Conservation (phyloP, 352 stramenopile genomes). For the Globisporangium polare region DNA sequence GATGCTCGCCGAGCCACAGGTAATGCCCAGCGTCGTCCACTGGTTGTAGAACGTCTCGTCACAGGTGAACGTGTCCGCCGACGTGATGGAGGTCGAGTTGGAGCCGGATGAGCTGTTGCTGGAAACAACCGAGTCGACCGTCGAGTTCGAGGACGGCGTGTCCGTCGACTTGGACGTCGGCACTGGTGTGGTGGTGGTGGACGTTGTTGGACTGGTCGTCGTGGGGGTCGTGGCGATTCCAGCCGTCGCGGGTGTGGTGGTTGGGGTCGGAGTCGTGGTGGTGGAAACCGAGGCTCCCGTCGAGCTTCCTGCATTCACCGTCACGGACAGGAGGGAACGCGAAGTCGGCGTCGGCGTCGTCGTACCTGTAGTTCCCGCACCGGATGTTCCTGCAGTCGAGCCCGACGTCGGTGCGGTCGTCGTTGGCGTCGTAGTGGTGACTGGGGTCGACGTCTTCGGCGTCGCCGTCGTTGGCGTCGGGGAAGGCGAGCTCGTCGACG, state of each 20-base stretch:
- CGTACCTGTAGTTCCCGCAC: not conserved
- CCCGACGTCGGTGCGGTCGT: slow-evolving; percentile 7
- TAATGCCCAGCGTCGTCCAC: slow-evolving; percentile 68
- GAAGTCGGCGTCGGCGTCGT: slow-evolving; percentile 5
- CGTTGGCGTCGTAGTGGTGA: not conserved
- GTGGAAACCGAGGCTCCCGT: not conserved
- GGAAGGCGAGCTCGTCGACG: not conserved
- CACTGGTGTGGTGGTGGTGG: not conserved
- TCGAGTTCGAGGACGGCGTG: slow-evolving; percentile 4
- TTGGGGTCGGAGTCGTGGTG: slow-evolving; percentile 7
- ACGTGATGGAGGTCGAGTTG: slow-evolving; percentile 16
- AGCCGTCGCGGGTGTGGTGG: not conserved
- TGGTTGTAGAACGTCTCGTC: slow-evolving; percentile 78
- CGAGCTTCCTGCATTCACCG: not conserved
- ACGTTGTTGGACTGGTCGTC: not conserved
- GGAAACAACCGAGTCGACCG: not conserved
- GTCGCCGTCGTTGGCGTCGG: not conserved
- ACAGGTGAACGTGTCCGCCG: slow-evolving; percentile 47
- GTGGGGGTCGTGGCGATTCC: slow-evolving; percentile 12
- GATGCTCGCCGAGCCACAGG: slow-evolving; percentile 40
- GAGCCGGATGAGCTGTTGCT: slow-evolving; percentile 10
- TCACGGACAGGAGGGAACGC: not conserved
- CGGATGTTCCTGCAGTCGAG: not conserved
- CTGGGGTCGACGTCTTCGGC: not conserved
- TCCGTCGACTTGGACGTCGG: not conserved